phyloP scores from a whole-genome alignment of 768 basidiomycete genomes.

The Lentinula sp. region DNA sequence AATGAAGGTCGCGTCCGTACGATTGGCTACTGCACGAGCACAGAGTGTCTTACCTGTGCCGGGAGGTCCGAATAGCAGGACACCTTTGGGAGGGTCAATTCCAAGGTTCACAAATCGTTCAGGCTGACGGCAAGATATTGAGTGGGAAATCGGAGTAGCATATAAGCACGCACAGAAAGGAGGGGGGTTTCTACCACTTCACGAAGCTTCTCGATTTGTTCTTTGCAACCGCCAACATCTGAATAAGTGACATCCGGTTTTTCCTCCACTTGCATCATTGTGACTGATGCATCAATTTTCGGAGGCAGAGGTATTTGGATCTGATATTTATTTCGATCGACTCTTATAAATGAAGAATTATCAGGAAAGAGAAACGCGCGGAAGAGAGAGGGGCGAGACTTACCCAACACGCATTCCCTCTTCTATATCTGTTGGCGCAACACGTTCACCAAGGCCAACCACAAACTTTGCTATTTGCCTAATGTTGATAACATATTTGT shows the following conservation, averaged over 20 bases:
- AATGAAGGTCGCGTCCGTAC: conserved; percentile 98
- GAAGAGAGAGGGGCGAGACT: conserved; percentile 21
- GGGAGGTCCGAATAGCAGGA: conserved; percentile 91
- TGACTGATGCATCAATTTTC: conserved; percentile 98
- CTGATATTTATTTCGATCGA: conserved; percentile 95
- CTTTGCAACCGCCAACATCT: conserved; percentile 97
- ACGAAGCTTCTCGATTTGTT: conserved; percentile 97
- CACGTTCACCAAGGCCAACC: conserved; percentile 92
- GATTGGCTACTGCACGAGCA: conserved; percentile 95
- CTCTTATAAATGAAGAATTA: conserved; percentile 37
- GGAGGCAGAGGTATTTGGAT: conserved; percentile 98
- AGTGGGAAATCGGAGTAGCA: conserved; percentile 11
- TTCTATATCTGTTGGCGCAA: conserved; percentile 97
- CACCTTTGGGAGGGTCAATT: conserved; percentile 98
- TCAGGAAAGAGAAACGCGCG: neutral
- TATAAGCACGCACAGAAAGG: conserved; percentile 61
- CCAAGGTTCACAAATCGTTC: conserved; percentile 97
- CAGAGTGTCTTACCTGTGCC: conserved; percentile 99
- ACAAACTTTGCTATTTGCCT: conserved; percentile 99
- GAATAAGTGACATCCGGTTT: conserved; percentile 98
- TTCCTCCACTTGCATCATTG: conserved; percentile 99
- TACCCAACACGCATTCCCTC: conserved; percentile 99
- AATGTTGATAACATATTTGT: conserved; percentile 99
- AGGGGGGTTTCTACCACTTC: conserved; percentile 98
- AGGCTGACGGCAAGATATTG: conserved; percentile 53